A percentile compares a stretch with the other conserved stretches of the same genome.
Conservation (phyloP, 2,329 filamentous ascomycete genomes). For the Verruconis gallopava region DNA sequence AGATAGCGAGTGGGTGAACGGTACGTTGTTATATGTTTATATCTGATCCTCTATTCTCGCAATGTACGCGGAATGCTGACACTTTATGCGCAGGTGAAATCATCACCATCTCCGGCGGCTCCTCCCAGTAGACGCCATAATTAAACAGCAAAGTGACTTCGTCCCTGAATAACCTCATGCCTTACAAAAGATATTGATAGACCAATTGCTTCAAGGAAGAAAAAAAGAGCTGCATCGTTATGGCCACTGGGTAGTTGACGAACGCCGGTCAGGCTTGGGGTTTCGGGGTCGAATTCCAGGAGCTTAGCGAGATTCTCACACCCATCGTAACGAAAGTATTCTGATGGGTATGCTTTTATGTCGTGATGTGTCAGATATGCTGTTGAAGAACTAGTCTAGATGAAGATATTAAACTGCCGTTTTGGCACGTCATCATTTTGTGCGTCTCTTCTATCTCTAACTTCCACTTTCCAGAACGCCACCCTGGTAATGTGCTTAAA, state of each 20-base stretch:
- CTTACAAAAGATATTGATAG: not conserved
- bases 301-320: no score
- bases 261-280: not conserved
- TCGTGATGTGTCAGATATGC: not conserved
- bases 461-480: not conserved
- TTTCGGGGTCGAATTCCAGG: no score
- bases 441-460: not conserved
- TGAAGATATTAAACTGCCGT: not conserved
- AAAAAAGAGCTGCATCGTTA: not conserved
- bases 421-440: not conserved
- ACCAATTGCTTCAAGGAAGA: not conserved
- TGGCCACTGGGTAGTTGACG: not conserved
- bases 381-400: not conserved
- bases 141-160: no score
- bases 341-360: not conserved
- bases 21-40: constrained; percentile 14
- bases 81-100: constrained; percentile 20
- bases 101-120: constrained; percentile 28
- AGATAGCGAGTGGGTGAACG: constrained; percentile 29
- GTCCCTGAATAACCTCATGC: no score
- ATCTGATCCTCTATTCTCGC: not conserved
- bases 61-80: not conserved
- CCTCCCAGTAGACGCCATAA: constrained; percentile 21
- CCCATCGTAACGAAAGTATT: no score
- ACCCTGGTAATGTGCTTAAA: not conserved